These are phyloP conservation scores for Neopestalotiopsis clavispora DNA, from an alignment of 2,329 filamentous ascomycete species.

Conservation along the genomic window DNA sequence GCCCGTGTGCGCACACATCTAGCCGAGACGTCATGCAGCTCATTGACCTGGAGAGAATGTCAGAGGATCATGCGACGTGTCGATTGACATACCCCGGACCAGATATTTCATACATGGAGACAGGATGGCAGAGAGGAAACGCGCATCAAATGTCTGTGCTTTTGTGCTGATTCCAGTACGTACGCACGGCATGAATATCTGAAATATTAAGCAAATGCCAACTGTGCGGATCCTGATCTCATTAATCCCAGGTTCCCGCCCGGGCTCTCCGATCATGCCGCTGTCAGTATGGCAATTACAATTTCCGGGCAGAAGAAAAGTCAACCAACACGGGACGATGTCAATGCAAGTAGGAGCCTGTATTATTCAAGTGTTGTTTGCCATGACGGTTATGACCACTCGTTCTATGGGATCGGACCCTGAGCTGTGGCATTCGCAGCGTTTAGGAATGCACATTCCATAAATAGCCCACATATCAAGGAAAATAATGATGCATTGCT, in stretches of 20 bases:
- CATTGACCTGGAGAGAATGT: neutral
- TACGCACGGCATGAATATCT: neutral
- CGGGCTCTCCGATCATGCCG: neutral
- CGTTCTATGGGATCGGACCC: too few species aligned
- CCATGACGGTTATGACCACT: too few species aligned
- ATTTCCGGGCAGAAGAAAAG: neutral
- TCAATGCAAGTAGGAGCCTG: neutral
- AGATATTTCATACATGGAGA: neutral
- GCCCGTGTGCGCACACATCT: neutral
- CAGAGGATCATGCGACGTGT: slow-evolving; percentile 8
- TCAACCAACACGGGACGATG: neutral
- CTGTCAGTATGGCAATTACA: neutral
- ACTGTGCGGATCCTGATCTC: neutral
- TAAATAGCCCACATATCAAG: neutral
- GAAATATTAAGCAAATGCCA: neutral
- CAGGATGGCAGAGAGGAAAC: neutral
- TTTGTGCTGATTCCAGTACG: neutral
- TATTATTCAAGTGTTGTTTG: too few species aligned
- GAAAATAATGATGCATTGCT: neutral
- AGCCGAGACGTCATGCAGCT: slow-evolving; percentile 6
- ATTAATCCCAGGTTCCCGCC: neutral
- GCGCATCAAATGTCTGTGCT: neutral
- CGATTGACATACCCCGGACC: neutral
- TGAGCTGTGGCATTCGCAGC: too few species aligned
- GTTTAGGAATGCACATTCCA: neutral